Base-by-base conservation (phyloP, 805 yeast species). In the Ogataea degrootiae region DNA sequence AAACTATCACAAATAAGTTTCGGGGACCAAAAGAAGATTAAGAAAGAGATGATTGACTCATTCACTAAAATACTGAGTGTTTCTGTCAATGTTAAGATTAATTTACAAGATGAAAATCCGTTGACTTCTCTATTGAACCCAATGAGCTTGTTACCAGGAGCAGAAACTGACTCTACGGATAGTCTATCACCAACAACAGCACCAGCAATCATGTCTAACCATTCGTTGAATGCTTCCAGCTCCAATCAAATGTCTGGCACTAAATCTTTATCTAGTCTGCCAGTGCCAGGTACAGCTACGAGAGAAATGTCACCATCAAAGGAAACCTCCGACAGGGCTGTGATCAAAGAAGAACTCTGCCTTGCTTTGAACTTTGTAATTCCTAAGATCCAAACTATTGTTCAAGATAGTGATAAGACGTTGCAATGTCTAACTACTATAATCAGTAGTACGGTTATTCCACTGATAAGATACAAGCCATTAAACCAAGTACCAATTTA, bases 361-460 rank as follows among this genome's bases (percentile, higher is more conserved):
- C 63, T 60, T 15, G 66, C 77, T 0, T 60, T 84, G 26, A 55
- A 67, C 4, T 64, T 56, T 14, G 63, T 77, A 9, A 57, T 75
- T 14, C 72, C 74, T 2, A 60, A 63, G 31, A 59, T 83, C 34
- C 70, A 70, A 6, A 57, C 54, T 2, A 67, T 80, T 34, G 51
- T 80, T 3, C 69, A 68, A 29, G 96, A 87, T 43, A 61, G 69
- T 2, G 98, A 91, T 54, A 83, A 78, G 53, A 76, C 77, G 16
- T 67, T 70, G 4, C 59, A 73, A 2, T 69, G 76, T 4, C 56
- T 87, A 0, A 70, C 78, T 2, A 66, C 76, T 1, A 72, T 90
- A 4, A 66, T 85, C 8, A 68, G 73, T n/a, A 76, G 77, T 38
- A 66, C 80, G 6, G 58, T 84, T 4, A 56, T 73, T 1, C 86